phyloP scores from a whole-genome alignment of 305 asterid genomes.

The Solanum aculeatissimum region DNA sequence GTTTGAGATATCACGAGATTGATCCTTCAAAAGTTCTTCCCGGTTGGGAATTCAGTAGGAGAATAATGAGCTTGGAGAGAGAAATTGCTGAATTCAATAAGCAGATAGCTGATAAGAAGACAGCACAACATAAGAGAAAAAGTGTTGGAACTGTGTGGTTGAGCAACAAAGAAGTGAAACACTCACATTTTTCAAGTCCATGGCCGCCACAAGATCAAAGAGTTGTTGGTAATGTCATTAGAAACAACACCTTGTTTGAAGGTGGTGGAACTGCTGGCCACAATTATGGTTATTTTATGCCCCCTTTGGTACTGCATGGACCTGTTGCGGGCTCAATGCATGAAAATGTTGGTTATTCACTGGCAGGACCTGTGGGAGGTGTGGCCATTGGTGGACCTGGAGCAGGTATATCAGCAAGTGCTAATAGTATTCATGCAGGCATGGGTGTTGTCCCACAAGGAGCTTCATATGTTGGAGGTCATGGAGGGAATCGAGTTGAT shows the following conservation, averaged over 20 bases:
- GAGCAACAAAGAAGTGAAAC: slow-evolving; percentile 39
- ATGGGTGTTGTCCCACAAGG: neutral
- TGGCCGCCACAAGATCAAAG: slow-evolving; percentile 16
- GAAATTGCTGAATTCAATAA: slow-evolving; percentile 22
- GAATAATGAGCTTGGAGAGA: slow-evolving; percentile 33
- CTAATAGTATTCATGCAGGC: slow-evolving; percentile 2
- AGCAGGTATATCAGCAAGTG: slow-evolving; percentile 4
- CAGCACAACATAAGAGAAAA: slow-evolving; percentile 35
- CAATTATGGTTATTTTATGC: slow-evolving; percentile 15
- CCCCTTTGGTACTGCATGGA: slow-evolving; percentile 34
- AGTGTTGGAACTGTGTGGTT: slow-evolving; percentile 23
- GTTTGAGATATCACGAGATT: slow-evolving; percentile 46
- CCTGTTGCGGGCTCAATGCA: slow-evolving; percentile 42
- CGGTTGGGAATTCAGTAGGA: slow-evolving; percentile 54
- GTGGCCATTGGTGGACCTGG: slow-evolving; percentile 14
- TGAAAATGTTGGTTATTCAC: slow-evolving; percentile 8
- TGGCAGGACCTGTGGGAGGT: neutral
- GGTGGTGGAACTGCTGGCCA: slow-evolving; percentile 10
- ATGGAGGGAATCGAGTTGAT: neutral
- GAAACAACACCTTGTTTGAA: slow-evolving; percentile 19
- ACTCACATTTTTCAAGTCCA: slow-evolving; percentile 25
- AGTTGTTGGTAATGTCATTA: neutral
- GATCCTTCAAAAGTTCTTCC: slow-evolving; percentile 46
- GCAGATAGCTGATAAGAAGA: slow-evolving; percentile 12
- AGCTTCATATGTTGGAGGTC: neutral